A percentile compares a stretch with the other conserved stretches of the same genome.
phyloP scores from a whole-genome alignment of 169 alveolate genomes.

The Eimeria tenella region DNA sequence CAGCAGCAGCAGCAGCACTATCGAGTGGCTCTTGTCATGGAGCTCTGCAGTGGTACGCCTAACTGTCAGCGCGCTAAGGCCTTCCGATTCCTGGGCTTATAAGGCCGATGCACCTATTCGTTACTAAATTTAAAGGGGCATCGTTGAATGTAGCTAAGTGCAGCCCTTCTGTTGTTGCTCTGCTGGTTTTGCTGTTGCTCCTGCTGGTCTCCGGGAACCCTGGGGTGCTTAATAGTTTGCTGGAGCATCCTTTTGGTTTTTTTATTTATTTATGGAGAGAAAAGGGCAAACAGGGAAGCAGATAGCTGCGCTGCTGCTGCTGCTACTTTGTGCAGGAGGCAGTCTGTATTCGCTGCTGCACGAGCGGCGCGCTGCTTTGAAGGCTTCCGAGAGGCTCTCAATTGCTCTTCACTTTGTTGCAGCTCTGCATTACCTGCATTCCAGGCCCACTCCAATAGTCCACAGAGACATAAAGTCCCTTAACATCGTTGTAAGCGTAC shows the following conservation, averaged over 20 bases:
- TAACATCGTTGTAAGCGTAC: conserved; percentile 29
- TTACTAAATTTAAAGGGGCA: too few relatives aligned
- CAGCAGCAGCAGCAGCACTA: conserved; percentile 1
- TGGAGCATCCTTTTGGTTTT: not conserved
- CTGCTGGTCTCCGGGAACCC: not conserved
- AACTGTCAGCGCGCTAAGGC: not conserved
- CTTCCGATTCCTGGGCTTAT: too few relatives aligned
- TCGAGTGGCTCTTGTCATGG: conserved; percentile 51
- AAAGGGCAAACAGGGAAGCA: too few relatives aligned
- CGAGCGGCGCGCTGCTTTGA: conserved; percentile 46
- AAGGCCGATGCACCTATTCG: not conserved
- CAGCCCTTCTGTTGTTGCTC: not conserved
- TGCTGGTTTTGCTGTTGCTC: conserved; percentile 4
- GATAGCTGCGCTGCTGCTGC: not conserved
- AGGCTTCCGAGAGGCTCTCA: not conserved
- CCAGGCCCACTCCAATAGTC: conserved; percentile 11
- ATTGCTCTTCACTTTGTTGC: conserved; percentile 44
- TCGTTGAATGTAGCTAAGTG: too few relatives aligned
- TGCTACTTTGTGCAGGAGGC: not conserved
- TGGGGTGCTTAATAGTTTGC: not conserved
- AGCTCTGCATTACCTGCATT: conserved; percentile 28
- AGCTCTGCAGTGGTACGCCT: conserved; percentile 34
- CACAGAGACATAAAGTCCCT: conserved; percentile 67
- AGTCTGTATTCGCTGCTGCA: conserved; percentile 52
- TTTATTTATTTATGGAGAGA: too few relatives aligned